phyloP scores from a whole-genome alignment of 805 yeast species.

The Candida rishiriensis region DNA sequence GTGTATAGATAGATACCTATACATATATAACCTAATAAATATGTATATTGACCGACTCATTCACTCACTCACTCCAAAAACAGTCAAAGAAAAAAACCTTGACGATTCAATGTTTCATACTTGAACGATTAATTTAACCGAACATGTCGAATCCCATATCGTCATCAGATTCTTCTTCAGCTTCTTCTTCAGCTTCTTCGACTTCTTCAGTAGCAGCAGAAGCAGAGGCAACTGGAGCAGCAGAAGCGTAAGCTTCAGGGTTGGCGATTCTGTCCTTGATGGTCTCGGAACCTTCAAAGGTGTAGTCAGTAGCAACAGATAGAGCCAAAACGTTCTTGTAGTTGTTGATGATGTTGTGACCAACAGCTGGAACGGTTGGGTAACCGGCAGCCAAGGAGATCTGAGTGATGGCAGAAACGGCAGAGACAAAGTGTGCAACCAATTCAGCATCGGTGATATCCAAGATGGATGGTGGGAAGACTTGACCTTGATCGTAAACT shows the following conservation, averaged over 20 bases:
- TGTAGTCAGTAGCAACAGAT: slow-evolving; percentile 97
- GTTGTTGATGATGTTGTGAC: slow-evolving; percentile 97
- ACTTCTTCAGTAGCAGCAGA: slow-evolving; percentile 55
- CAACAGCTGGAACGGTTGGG: slow-evolving; percentile 99
- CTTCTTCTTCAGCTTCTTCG: slow-evolving; percentile 71
- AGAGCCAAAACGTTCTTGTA: slow-evolving; percentile 98
- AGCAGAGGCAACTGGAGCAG: slow-evolving; percentile 96
- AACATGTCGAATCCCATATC: slow-evolving; percentile 99
- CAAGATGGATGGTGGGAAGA: slow-evolving; percentile 93
- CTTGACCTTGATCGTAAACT: slow-evolving; percentile 98
- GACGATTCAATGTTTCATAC: no score
- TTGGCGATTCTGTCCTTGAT: slow-evolving; percentile 99
- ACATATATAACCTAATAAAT: no score
- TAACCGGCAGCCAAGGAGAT: slow-evolving; percentile 96
- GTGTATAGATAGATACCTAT: no score
- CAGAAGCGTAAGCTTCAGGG: slow-evolving; percentile 99
- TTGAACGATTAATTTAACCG: slow-evolving; percentile 55
- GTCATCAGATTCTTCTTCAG: slow-evolving; percentile 58
- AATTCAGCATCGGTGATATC: slow-evolving; percentile 98
- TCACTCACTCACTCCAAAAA: no score
- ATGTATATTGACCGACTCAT: no score
- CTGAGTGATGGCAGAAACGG: slow-evolving; percentile 90
- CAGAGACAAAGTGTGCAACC: slow-evolving; percentile 85
- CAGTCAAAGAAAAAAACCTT: no score
- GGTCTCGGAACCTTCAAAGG: slow-evolving; percentile 98